phyloP scores from a whole-genome alignment of 768 basidiomycete species.

The Amanita pseudoporphyria region DNA sequence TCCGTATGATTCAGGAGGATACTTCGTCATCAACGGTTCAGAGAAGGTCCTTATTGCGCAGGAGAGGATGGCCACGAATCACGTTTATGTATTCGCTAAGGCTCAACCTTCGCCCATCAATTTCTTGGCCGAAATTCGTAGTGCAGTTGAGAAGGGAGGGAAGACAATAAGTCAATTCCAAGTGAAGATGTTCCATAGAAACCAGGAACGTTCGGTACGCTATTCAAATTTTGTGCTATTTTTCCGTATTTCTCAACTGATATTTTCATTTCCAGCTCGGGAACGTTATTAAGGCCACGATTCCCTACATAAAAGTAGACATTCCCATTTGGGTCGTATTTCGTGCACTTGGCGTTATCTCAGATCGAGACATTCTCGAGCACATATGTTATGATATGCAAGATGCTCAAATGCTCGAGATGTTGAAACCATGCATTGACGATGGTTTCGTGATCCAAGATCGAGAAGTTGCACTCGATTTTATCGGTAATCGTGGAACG shows the following conservation, averaged over 20 bases:
- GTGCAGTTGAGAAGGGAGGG: constrained; percentile 95
- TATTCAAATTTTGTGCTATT: constrained; percentile 1
- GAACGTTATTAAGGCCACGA: constrained; percentile 92
- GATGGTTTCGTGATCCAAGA: constrained; percentile 98
- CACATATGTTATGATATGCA: constrained; percentile 98
- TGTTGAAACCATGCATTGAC: constrained; percentile 97
- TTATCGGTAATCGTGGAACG: constrained; percentile 96
- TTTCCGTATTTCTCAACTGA: constrained; percentile 6
- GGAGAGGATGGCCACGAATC: constrained; percentile 98
- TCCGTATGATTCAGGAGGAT: constrained; percentile 97
- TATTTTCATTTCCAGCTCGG: constrained; percentile 44
- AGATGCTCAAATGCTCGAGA: constrained; percentile 93
- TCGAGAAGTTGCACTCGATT: constrained; percentile 93
- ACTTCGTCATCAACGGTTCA: constrained; percentile 99
- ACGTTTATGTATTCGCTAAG: constrained; percentile 98
- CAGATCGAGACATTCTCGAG: constrained; percentile 94
- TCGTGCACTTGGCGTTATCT: constrained; percentile 93
- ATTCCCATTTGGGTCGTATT: constrained; percentile 99
- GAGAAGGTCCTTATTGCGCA: constrained; percentile 99
- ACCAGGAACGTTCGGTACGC: constrained; percentile 81
- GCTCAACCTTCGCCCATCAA: constrained; percentile 93
- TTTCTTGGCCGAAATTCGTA: constrained; percentile 94
- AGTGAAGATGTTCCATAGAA: constrained; percentile 92
- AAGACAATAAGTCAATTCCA: constrained; percentile 98
- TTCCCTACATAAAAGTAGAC: constrained; percentile 97